Conservation (phyloP, 257 asterid species). For the Thymus quinquecostatus region DNA sequence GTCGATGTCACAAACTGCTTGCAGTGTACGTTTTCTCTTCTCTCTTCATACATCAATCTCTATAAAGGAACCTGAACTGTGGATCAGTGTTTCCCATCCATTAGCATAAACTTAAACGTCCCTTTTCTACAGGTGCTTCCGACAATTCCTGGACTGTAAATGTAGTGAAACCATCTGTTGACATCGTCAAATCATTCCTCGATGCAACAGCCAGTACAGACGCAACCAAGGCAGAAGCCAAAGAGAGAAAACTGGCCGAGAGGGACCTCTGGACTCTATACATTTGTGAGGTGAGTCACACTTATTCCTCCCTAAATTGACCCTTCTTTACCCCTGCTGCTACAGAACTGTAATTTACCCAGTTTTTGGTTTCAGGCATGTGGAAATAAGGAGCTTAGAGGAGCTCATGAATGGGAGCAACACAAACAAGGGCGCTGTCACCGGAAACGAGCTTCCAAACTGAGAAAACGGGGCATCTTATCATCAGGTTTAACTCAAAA, state of each 20-base stretch:
- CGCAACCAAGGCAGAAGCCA: slow-evolving; percentile 24
- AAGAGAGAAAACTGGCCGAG: slow-evolving; percentile 39
- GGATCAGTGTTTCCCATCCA: not conserved
- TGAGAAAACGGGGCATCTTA: slow-evolving; percentile 50
- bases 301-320: not conserved
- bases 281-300: slow-evolving; percentile 64
- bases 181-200: slow-evolving; percentile 64
- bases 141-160: slow-evolving; percentile 62
- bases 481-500: slow-evolving; percentile 11
- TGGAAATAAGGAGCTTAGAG: slow-evolving; percentile 81
- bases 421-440: slow-evolving; percentile 79
- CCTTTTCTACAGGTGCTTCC: slow-evolving; percentile 41
- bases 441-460: slow-evolving; percentile 72
- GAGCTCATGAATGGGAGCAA: slow-evolving; percentile 89
- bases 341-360: not conserved
- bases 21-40: slow-evolving; percentile 43
- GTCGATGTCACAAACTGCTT: slow-evolving; percentile 72
- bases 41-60: slow-evolving; percentile 11
- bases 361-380: slow-evolving; percentile 60
- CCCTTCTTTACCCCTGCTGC: not conserved
- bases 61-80: not conserved
- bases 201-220: slow-evolving; percentile 29
- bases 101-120: slow-evolving; percentile 13
- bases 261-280: slow-evolving; percentile 82
- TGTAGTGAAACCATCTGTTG: slow-evolving; percentile 63